A percentile compares a stretch with the other conserved stretches of the same genome.
phyloP scores from a whole-genome alignment of 163 green algal species.

The Prototheca wickerhamii region DNA sequence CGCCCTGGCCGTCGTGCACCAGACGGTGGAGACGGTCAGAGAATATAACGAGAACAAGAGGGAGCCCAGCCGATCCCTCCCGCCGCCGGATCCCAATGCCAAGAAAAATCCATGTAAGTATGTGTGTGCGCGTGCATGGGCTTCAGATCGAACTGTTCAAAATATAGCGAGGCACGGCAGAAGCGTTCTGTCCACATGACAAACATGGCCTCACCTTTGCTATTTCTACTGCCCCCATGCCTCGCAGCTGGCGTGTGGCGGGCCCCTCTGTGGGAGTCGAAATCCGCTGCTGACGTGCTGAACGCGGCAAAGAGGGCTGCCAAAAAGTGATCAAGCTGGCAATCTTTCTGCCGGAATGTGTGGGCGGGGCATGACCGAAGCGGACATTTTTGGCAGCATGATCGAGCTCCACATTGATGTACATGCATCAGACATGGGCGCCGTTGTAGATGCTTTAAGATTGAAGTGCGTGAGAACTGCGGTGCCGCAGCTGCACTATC shows the following conservation, averaged over 20 bases:
- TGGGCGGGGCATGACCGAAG: too few species aligned
- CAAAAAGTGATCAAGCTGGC: too few species aligned
- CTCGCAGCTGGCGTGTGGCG: constrained; percentile 20
- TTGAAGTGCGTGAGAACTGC: too few species aligned
- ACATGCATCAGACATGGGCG: too few species aligned
- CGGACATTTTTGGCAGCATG: too few species aligned
- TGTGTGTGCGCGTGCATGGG: background rate
- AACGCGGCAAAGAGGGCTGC: constrained; percentile 4
- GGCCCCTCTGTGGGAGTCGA: constrained; percentile 18
- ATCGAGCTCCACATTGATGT: too few species aligned
- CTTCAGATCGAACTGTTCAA: background rate
- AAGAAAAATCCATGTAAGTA: constrained; percentile 11
- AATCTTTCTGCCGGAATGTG: too few species aligned
- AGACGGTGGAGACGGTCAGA: constrained; percentile 3
- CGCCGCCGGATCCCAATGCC: constrained; percentile 7
- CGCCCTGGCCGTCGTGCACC: constrained; percentile 20
- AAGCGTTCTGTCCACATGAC: background rate
- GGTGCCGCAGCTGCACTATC: too few species aligned
- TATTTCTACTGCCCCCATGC: background rate
- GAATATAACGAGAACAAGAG: background rate
- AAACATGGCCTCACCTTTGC: background rate
- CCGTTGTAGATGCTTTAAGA: too few species aligned
- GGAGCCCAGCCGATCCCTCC: constrained; percentile 10
- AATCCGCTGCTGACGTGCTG: constrained; percentile 3
- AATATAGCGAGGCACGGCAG: background rate